Percentiles rank a stretch among this genome's conserved stretches.
These are phyloP conservation scores for Cadophora luteo-olivacea DNA, from an alignment of 2,329 filamentous ascomycete species.

Conservation along the genomic window DNA sequence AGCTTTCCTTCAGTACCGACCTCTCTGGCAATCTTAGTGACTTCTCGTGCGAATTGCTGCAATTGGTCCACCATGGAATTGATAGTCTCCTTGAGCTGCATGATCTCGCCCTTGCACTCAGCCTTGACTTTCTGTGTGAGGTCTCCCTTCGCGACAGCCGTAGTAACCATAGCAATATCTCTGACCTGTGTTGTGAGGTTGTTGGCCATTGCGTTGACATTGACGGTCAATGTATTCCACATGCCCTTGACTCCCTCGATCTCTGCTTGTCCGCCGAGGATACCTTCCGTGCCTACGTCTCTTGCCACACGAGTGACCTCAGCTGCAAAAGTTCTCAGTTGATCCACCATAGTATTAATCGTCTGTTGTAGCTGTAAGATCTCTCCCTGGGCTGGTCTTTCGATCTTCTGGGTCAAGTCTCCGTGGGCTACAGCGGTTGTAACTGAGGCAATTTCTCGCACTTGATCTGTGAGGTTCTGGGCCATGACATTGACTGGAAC, in stretches of 20 bases:
- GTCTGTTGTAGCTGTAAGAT: conserved; percentile 85
- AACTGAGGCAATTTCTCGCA: conserved; percentile 84
- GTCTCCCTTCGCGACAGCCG: conserved; percentile 80
- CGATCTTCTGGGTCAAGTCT: conserved; percentile 84
- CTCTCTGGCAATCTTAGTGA: conserved; percentile 94
- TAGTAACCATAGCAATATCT: conserved; percentile 87
- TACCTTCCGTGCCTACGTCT: conserved; percentile 85
- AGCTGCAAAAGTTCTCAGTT: conserved; percentile 81
- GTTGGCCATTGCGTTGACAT: conserved; percentile 88
- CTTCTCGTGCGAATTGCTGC: conserved; percentile 94
- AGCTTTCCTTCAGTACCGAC: conserved; percentile 95
- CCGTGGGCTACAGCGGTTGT: conserved; percentile 84
- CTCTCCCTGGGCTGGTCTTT: conserved; percentile 80
- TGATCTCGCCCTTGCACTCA: conserved; percentile 89
- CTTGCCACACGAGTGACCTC: conserved; percentile 84
- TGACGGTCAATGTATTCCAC: conserved; percentile 87
- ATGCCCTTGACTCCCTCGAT: conserved; percentile 86
- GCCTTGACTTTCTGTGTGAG: conserved; percentile 96
- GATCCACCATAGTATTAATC: conserved; percentile 90
- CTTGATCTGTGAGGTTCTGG: conserved; percentile 82
- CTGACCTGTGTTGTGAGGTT: conserved; percentile 88
- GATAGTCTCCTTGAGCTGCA: conserved; percentile 95
- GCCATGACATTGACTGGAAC: conserved; percentile 79
- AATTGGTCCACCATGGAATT: conserved; percentile 99
- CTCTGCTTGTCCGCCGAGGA: conserved; percentile 81